phyloP scores from a whole-genome alignment of 2,329 filamentous ascomycete genomes.

The Venturia carpophila region DNA sequence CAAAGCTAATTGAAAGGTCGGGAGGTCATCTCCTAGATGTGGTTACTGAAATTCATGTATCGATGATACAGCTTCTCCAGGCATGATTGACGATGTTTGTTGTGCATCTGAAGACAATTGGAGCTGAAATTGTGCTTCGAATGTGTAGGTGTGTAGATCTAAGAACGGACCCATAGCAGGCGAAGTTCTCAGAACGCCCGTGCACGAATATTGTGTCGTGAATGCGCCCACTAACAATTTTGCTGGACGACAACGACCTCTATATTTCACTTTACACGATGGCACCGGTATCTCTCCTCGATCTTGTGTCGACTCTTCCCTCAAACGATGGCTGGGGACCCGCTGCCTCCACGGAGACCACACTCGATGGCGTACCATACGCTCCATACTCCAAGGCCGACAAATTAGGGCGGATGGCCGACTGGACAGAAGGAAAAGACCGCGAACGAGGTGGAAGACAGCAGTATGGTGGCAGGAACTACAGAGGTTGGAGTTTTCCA shows the following conservation, averaged over 20 bases:
- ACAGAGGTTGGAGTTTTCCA: constrained; percentile 58
- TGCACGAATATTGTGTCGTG: background rate
- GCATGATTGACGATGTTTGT: background rate
- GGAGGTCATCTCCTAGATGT: background rate
- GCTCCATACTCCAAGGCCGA: constrained; percentile 98
- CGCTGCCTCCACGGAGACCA: constrained; percentile 71
- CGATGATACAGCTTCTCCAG: background rate
- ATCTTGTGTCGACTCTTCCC: constrained; percentile 42
- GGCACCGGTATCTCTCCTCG: constrained; percentile 40
- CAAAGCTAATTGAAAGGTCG: background rate
- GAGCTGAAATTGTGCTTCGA: background rate
- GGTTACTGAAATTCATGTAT: background rate
- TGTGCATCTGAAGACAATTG: background rate
- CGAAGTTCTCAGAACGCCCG: background rate
- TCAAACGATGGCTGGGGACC: constrained; percentile 65
- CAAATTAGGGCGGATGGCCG: constrained; percentile 97
- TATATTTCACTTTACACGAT: constrained; percentile 27
- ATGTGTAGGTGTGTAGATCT: background rate
- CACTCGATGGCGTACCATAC: constrained; percentile 89
- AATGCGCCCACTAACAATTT: background rate
- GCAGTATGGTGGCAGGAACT: constrained; percentile 80
- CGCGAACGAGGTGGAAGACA: constrained; percentile 70
- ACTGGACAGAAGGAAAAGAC: constrained; percentile 93
- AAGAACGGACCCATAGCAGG: background rate
- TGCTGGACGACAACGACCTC: background rate